Percentiles rank a stretch among this genome's conserved stretches.
Conservation (phyloP, 1,284 basidiomycete species). For the Rhodotorula sp. region DNA sequence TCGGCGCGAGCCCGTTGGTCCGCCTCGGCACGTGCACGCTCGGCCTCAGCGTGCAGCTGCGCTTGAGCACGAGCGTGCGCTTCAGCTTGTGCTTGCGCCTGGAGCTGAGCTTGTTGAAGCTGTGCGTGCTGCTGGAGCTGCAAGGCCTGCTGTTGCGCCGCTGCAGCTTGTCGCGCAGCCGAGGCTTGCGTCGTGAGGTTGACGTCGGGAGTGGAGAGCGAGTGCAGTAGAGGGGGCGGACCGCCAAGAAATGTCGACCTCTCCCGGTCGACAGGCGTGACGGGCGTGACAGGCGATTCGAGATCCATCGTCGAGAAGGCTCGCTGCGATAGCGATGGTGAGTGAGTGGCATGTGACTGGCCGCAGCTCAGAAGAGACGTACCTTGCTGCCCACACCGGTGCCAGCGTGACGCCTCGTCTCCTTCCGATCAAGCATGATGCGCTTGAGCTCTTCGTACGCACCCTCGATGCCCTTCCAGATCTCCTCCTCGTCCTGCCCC, state of each 20-base stretch:
- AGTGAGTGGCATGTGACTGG: neutral
- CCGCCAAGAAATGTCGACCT: constrained; percentile 3
- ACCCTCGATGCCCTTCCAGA: constrained; percentile 42
- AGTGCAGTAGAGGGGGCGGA: constrained; percentile 31
- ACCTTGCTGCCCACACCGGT: neutral
- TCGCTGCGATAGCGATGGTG: constrained; percentile 4
- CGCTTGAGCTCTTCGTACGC: constrained; percentile 39
- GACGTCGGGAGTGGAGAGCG: constrained; percentile 34
- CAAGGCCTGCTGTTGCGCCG: constrained; percentile 9
- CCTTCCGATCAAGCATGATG: constrained; percentile 33
- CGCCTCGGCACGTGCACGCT: constrained; percentile 22
- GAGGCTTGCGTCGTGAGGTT: constrained; percentile 10
- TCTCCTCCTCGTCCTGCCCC: constrained; percentile 42
- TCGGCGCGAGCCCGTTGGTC: constrained; percentile 16
- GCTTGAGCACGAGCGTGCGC: constrained; percentile 18
- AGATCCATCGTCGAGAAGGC: constrained; percentile 36
- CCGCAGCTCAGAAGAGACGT: neutral
- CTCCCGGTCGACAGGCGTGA: constrained; percentile 12
- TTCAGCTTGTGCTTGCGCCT: constrained; percentile 18
- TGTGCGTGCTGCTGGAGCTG: constrained; percentile 20
- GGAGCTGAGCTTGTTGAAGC: constrained; percentile 21
- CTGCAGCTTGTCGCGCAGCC: constrained; percentile 22
- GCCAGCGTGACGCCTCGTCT: constrained; percentile 7
- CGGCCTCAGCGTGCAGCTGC: constrained; percentile 24
- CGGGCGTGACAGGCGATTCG: constrained; percentile 31